phyloP scores from a whole-genome alignment of 148 eudicot genomes.

The Persicaria maculosa region DNA sequence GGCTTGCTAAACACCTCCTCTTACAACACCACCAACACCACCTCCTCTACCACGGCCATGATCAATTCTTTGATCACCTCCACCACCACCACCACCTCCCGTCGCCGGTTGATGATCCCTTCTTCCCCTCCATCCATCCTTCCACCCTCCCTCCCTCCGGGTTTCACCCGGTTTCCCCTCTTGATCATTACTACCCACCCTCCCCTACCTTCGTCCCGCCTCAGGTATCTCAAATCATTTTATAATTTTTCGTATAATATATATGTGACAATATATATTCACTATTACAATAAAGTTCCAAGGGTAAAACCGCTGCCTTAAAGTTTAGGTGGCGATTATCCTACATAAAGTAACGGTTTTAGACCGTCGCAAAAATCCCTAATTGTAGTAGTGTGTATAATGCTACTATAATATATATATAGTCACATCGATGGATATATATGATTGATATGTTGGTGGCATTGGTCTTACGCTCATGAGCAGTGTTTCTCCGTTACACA shows the following conservation, averaged over 20 bases:
- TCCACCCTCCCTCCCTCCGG: background rate
- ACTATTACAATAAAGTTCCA: too few species aligned
- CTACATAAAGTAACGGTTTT: too few species aligned
- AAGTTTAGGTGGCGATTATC: too few species aligned
- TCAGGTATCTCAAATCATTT: background rate
- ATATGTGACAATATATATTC: too few species aligned
- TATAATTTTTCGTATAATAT: too few species aligned
- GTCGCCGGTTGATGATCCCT: background rate
- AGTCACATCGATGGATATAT: background rate
- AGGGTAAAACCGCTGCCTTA: too few species aligned
- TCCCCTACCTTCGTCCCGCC: background rate
- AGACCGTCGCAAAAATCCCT: too few species aligned
- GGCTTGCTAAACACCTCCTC: constrained; percentile 11
- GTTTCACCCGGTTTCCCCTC: background rate
- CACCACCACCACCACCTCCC: background rate
- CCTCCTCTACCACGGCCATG: background rate
- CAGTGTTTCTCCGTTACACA: constrained; percentile 11
- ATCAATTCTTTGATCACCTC: background rate
- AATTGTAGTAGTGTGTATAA: too few species aligned
- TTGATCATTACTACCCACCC: background rate
- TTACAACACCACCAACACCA: constrained; percentile 8
- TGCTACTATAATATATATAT: background rate
- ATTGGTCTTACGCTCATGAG: background rate
- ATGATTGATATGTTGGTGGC: constrained; percentile 9
- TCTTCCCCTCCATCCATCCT: background rate